Evolutionary conservation across 306 rosid genomes (phyloP).

Genomic region (Leucaena leucocephala): DNA sequence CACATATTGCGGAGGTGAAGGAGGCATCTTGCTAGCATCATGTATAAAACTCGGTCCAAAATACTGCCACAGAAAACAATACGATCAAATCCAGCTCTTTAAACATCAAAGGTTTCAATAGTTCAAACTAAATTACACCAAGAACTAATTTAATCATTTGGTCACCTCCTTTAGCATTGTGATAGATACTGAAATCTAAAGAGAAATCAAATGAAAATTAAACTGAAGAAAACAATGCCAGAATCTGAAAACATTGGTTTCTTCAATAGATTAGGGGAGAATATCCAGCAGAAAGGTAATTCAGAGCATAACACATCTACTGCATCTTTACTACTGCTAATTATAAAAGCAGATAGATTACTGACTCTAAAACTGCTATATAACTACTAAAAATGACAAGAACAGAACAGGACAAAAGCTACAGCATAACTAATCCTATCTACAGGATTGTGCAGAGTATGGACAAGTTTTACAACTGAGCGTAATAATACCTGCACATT

Average conservation of each 20-base stretch:
- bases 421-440: neutral
- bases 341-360: neutral
- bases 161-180: neutral
- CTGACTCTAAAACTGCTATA: neutral
- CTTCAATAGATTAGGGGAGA: neutral
- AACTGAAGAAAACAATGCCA: neutral
- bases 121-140: neutral
- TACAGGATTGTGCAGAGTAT: neutral
- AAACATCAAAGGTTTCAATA: conserved; percentile 17
- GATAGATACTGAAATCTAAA: neutral
- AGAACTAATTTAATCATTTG: conserved; percentile 6
- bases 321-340: neutral
- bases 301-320: neutral
- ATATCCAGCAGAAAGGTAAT: neutral
- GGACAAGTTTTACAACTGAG: neutral
- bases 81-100: conserved; percentile 25
- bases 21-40: conserved; percentile 59
- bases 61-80: conserved; percentile 56
- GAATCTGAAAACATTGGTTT: neutral
- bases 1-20: conserved; percentile 72
- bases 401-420: neutral
- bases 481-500: neutral
- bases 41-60: conserved; percentile 82
- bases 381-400: neutral
- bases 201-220: neutral